These are phyloP conservation scores for Sophora flavescens DNA, from an alignment of 306 rosid genomes.

Conservation along the genomic window DNA sequence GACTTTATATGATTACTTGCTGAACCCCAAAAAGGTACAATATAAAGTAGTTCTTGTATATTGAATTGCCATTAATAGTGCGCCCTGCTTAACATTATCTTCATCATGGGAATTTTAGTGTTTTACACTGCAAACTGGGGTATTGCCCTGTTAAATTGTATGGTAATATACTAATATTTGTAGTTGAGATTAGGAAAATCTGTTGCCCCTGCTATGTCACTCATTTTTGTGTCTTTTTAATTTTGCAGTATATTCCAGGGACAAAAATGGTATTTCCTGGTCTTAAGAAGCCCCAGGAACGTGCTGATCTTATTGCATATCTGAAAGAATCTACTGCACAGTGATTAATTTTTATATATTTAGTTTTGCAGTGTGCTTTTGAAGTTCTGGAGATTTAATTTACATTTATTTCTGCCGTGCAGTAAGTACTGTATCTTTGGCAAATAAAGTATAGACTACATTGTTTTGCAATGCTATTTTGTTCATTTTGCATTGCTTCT, in stretches of 20 bases:
- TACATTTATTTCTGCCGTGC: slow-evolving; percentile 47
- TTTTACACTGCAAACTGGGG: background rate
- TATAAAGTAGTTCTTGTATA: background rate
- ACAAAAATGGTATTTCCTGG: slow-evolving; percentile 99
- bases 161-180: background rate
- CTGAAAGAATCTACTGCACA: slow-evolving; percentile 82
- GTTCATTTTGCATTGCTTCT: slow-evolving; percentile 53
- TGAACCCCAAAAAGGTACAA: slow-evolving; percentile 90
- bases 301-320: slow-evolving; percentile 93
- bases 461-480: slow-evolving; percentile 60
- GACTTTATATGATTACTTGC: slow-evolving; percentile 87
- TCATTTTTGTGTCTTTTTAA: slow-evolving; percentile 14
- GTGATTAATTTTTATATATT: slow-evolving; percentile 38
- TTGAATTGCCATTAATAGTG: background rate
- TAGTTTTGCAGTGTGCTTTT: slow-evolving; percentile 50
- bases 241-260: slow-evolving; percentile 90
- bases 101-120: background rate
- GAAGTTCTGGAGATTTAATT: slow-evolving; percentile 47
- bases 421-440: slow-evolving; percentile 53
- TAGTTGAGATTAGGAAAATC: background rate
- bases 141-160: slow-evolving; percentile 1
- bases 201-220: background rate
- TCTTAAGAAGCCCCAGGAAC: slow-evolving; percentile 94
- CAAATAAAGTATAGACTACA: slow-evolving; percentile 61
- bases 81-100: background rate